These are phyloP conservation scores for Centella asiatica DNA, from an alignment of 129 eudicot genomes.

Conservation along the genomic window DNA sequence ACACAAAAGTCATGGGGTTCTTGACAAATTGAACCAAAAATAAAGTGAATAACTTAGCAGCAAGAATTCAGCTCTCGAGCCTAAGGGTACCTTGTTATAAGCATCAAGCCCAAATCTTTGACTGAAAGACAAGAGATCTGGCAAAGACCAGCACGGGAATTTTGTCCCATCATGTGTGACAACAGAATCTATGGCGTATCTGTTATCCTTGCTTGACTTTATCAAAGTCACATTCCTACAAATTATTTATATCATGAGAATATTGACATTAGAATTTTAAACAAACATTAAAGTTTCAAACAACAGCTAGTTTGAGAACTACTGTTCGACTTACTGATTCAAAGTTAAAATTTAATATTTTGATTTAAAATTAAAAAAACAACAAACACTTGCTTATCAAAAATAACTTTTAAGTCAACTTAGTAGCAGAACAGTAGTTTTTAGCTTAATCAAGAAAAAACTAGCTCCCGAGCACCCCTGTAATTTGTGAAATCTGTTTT, in stretches of 20 bases:
- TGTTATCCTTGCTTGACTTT: constrained; percentile 79
- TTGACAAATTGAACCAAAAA: not conserved
- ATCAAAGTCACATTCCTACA: constrained; percentile 74
- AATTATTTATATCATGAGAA: not conserved
- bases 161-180: constrained; percentile 85
- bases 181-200: constrained; percentile 74
- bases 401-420: no score
- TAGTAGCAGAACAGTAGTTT: no score
- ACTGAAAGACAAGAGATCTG: constrained; percentile 61
- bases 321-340: no score
- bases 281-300: not conserved
- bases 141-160: constrained; percentile 79
- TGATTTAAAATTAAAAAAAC: no score
- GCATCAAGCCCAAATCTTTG: constrained; percentile 53
- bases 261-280: not conserved
- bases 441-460: no score
- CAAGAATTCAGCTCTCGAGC: not conserved
- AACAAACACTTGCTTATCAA: no score
- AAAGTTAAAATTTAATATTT: no score
- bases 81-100: constrained; percentile 52
- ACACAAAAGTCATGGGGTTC: not conserved
- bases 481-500: no score
- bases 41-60: no score
- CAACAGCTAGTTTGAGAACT: no score
- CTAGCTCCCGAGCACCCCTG: no score